Conservation (phyloP, 805 yeast genomes). For the Candida boleticola region DNA sequence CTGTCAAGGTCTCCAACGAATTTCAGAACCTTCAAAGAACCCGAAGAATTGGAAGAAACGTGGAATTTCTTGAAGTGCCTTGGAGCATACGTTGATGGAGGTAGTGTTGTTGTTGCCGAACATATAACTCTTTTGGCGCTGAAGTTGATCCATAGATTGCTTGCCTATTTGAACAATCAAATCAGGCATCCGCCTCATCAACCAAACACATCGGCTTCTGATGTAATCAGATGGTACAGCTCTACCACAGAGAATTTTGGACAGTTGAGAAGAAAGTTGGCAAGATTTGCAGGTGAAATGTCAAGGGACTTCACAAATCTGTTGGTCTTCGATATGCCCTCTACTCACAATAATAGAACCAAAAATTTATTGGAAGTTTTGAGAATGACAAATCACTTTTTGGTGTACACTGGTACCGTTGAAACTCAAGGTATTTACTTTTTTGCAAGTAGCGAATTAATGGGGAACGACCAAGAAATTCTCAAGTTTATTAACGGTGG, state of each 20-base stretch:
- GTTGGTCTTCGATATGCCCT: slow-evolving; percentile 52
- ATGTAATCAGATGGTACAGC: slow-evolving; percentile 60
- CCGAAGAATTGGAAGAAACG: slow-evolving; percentile 81
- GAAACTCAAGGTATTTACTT: slow-evolving; percentile 78
- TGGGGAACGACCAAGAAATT: slow-evolving; percentile 38
- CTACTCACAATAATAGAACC: slow-evolving; percentile 40
- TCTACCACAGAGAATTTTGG: slow-evolving; percentile 70
- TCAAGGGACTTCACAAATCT: slow-evolving; percentile 75
- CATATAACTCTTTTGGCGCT: slow-evolving; percentile 67
- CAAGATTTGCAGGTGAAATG: slow-evolving; percentile 69
- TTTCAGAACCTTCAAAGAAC: slow-evolving; percentile 84
- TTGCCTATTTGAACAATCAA: slow-evolving; percentile 70
- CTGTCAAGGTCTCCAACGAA: slow-evolving; percentile 60
- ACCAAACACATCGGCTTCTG: slow-evolving; percentile 26
- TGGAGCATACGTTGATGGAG: slow-evolving; percentile 77
- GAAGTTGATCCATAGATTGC: slow-evolving; percentile 65
- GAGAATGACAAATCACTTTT: slow-evolving; percentile 66
- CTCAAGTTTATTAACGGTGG: slow-evolving; percentile 38
- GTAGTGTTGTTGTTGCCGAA: slow-evolving; percentile 77
- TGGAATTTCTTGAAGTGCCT: slow-evolving; percentile 77
- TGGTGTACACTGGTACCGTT: slow-evolving; percentile 69
- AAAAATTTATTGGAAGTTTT: slow-evolving; percentile 56
- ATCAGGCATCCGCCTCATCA: slow-evolving; percentile 56
- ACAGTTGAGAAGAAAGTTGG: slow-evolving; percentile 72
- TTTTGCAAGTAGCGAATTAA: slow-evolving; percentile 65